These are phyloP conservation scores for Phyllosticta citriasiana DNA, from an alignment of 2,329 filamentous ascomycete genomes.

Conservation along the genomic window DNA sequence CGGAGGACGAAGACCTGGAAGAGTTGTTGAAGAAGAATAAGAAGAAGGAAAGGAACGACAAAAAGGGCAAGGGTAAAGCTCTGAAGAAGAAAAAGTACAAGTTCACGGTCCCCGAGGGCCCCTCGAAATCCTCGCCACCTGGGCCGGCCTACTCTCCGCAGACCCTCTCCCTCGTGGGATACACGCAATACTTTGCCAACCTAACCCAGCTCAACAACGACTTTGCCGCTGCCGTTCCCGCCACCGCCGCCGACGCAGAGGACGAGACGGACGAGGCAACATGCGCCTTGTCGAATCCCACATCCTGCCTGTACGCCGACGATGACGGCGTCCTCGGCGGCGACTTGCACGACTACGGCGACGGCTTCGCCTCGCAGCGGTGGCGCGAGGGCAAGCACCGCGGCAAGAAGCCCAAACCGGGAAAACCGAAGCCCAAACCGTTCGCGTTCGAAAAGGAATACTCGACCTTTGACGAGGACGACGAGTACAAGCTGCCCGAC, in stretches of 20 bases:
- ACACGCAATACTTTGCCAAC: slow-evolving; percentile 89
- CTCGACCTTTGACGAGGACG: slow-evolving; percentile 61
- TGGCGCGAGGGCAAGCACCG: slow-evolving; percentile 58
- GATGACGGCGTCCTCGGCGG: slow-evolving; percentile 15
- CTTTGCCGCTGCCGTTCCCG: slow-evolving; percentile 25
- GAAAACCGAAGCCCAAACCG: slow-evolving; percentile 48
- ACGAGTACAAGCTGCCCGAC: slow-evolving; percentile 65
- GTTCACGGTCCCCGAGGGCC: slow-evolving; percentile 54
- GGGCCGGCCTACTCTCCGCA: slow-evolving; percentile 89
- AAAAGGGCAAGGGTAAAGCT: slow-evolving; percentile 15
- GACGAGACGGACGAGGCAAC: not conserved
- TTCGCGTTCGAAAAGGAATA: slow-evolving; percentile 81
- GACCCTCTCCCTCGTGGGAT: slow-evolving; percentile 65
- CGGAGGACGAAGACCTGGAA: slow-evolving; percentile 21
- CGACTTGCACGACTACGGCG: slow-evolving; percentile 17
- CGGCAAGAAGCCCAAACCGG: slow-evolving; percentile 36
- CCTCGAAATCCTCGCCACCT: slow-evolving; percentile 61
- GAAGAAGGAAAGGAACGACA: slow-evolving; percentile 43
- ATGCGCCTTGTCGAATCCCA: not conserved
- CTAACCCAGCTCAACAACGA: slow-evolving; percentile 82
- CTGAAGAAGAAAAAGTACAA: slow-evolving; percentile 31
- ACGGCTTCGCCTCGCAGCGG: slow-evolving; percentile 25
- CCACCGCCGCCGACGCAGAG: slow-evolving; percentile 10
- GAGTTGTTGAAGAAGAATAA: slow-evolving; percentile 32
- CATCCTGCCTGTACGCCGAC: not conserved